Evolutionary conservation across 2,329 filamentous ascomycete species (phyloP).

Genomic region (Alternaria conjuncta): DNA sequence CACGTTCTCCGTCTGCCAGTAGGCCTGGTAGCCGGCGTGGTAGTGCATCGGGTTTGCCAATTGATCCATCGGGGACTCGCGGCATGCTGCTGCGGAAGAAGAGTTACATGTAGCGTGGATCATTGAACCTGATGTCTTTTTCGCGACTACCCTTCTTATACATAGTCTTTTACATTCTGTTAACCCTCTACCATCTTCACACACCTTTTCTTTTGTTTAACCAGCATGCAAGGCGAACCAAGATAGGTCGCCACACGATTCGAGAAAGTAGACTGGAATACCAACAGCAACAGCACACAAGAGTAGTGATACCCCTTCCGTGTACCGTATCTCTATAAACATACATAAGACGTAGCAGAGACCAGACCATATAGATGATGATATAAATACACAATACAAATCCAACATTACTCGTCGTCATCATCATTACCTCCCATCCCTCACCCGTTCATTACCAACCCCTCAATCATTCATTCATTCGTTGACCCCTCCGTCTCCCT

Average conservation of each 20-base stretch:
- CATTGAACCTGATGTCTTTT: not conserved
- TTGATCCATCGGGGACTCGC: conserved; percentile 41
- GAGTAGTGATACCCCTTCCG: not conserved
- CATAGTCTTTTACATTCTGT: not conserved
- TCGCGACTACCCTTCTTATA: not conserved
- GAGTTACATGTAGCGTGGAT: conserved; percentile 6
- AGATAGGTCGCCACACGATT: not conserved
- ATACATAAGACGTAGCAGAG: not conserved
- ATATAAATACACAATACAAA: not conserved
- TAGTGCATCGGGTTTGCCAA: conserved; percentile 21
- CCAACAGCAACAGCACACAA: not conserved
- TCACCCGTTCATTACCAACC: not conserved
- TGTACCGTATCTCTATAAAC: not conserved
- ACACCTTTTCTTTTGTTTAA: not conserved
- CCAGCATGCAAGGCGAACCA: not conserved
- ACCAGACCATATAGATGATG: not conserved
- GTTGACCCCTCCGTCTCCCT: not conserved
- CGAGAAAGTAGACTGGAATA: not conserved
- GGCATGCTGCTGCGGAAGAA: conserved; percentile 40
- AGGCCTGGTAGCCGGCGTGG: conserved; percentile 24
- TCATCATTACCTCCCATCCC: not conserved
- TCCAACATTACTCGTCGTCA: not conserved
- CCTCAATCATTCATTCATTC: not conserved
- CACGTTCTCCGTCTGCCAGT: conserved; percentile 7
- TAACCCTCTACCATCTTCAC: not conserved